phyloP scores from a whole-genome alignment of 2,329 filamentous ascomycete genomes.

The Hortaea sp. region DNA sequence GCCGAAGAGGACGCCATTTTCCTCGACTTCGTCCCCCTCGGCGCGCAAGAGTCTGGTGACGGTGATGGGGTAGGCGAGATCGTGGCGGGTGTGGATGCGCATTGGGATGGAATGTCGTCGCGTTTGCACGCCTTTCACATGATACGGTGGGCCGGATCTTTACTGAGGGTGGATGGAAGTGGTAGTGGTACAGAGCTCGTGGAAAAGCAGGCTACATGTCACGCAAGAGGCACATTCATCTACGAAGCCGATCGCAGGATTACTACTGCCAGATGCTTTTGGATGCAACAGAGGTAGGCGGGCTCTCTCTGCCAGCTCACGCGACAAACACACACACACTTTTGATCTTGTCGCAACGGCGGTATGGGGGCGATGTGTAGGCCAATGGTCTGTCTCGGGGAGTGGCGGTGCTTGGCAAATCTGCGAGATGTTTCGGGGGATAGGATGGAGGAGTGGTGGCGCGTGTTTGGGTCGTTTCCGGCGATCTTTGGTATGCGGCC shows the following conservation, averaged over 20 bases:
- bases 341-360: no score
- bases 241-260: conserved; percentile 7
- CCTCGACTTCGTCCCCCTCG: conserved; percentile 63
- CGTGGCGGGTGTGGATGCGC: conserved; percentile 39
- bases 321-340: no score
- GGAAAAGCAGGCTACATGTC: conserved; percentile 4
- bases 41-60: conserved; percentile 74
- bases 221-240: conserved; percentile 8
- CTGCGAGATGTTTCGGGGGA: no score
- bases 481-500: neutral
- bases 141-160: neutral
- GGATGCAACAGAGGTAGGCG: conserved; percentile 2
- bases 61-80: conserved; percentile 83
- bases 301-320: neutral
- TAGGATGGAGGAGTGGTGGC: no score
- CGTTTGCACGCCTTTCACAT: conserved; percentile 3
- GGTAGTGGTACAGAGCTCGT: neutral
- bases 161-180: neutral
- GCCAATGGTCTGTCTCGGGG: no score
- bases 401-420: no score
- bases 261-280: conserved; percentile 9
- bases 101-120: conserved; percentile 23
- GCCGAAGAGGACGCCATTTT: conserved; percentile 68
- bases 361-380: no score
- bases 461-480: neutral